phyloP scores from a whole-genome alignment of 2,329 filamentous ascomycete genomes.

The Colletotrichum sp. region DNA sequence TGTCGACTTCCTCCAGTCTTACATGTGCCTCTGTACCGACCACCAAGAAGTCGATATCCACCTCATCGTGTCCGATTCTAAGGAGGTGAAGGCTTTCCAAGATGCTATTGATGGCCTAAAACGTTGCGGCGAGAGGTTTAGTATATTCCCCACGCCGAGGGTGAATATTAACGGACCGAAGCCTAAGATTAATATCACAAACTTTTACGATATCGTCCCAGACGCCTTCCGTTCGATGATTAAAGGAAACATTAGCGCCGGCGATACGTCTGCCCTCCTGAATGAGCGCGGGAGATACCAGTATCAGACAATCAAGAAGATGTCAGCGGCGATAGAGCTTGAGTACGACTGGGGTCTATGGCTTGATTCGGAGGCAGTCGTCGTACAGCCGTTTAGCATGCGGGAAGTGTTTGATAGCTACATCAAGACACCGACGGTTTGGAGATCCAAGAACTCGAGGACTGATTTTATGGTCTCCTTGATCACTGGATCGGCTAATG shows the following conservation, averaged over 20 bases:
- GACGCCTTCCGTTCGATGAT: not conserved
- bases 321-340: not conserved
- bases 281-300: not conserved
- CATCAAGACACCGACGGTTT: not conserved
- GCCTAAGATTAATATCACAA: not conserved
- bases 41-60: slow-evolving; percentile 1
- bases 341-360: slow-evolving; percentile 13
- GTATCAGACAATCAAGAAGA: slow-evolving; percentile 15
- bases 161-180: not conserved
- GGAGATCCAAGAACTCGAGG: not conserved
- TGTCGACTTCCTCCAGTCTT: slow-evolving; percentile 4
- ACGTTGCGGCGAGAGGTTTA: not conserved
- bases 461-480: not conserved
- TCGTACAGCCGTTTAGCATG: slow-evolving; percentile 4
- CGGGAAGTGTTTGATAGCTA: not conserved
- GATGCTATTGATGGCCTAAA: not conserved
- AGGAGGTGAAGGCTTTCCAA: not conserved
- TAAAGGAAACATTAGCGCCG: not conserved
- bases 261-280: slow-evolving; percentile 1
- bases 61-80: slow-evolving; percentile 1
- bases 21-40: slow-evolving; percentile 11
- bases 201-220: slow-evolving; percentile 1
- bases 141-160: not conserved
- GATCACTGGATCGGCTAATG: not conserved
- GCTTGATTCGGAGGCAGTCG: slow-evolving; percentile 8